A percentile compares a stretch with the other conserved stretches of the same genome.
Conservation (phyloP, 371 early-diverging fungal genomes). For the Circinella minor region DNA sequence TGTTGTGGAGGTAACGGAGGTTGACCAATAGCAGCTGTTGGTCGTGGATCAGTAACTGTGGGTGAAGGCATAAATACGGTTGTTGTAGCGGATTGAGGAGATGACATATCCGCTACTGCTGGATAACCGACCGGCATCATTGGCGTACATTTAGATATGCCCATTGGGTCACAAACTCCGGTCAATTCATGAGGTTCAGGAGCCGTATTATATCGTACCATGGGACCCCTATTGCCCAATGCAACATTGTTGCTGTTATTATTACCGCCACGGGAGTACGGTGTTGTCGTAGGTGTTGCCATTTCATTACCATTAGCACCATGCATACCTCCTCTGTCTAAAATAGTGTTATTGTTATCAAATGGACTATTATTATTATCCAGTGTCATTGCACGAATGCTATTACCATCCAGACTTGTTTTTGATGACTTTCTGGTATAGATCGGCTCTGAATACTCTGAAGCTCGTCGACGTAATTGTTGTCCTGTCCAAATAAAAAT, state of each 20-base stretch:
- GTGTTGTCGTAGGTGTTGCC: background rate
- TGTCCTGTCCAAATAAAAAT: background rate
- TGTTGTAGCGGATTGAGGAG: background rate
- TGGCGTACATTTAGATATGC: background rate
- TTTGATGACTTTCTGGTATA: background rate
- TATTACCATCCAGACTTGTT: background rate
- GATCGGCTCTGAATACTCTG: constrained; percentile 1
- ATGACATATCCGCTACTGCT: background rate
- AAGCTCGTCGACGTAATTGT: constrained; percentile 1
- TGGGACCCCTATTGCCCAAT: constrained; percentile 4
- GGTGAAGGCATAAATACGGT: constrained; percentile 1
- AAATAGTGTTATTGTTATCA: background rate
- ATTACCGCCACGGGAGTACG: background rate
- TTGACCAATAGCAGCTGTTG: background rate
- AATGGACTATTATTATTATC: background rate
- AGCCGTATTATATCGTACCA: constrained; percentile 10
- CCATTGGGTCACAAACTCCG: constrained; percentile 2
- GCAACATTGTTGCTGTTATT: too few species aligned
- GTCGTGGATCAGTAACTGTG: background rate
- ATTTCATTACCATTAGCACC: background rate
- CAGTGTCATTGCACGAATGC: constrained; percentile 1
- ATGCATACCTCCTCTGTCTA: background rate
- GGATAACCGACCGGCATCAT: constrained; percentile 2
- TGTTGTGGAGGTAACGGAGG: background rate
- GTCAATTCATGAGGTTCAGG: constrained; percentile 1